phyloP scores from a whole-genome alignment of 2,329 filamentous ascomycete species.

The Aspergillus piperis region DNA sequence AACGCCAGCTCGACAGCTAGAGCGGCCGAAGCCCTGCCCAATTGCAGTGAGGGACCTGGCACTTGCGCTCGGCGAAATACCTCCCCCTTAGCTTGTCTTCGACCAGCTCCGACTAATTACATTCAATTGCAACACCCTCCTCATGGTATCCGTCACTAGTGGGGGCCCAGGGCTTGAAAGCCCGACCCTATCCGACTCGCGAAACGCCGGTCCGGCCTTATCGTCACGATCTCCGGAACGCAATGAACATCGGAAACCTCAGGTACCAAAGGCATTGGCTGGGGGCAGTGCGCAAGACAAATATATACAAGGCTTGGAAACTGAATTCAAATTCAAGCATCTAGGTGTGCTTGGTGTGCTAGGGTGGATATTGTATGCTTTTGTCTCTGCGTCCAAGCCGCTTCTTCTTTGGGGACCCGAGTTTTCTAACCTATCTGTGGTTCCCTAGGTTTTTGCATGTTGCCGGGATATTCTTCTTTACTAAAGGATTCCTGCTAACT shows the following conservation, averaged over 20 bases:
- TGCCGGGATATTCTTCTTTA: slow-evolving; percentile 86
- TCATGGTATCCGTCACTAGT: slow-evolving; percentile 17
- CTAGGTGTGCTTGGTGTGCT: slow-evolving; percentile 41
- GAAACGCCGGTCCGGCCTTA: slow-evolving; percentile 4
- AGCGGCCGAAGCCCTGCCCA: slow-evolving; percentile 1
- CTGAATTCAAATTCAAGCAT: slow-evolving; percentile 43
- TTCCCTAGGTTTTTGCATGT: slow-evolving; percentile 65
- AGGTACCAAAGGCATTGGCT: slow-evolving; percentile 12
- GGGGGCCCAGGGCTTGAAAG: slow-evolving; percentile 10
- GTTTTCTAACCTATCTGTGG: slow-evolving; percentile 6
- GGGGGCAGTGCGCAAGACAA: slow-evolving; percentile 29
- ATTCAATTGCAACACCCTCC: not conserved
- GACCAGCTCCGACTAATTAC: slow-evolving; percentile 10
- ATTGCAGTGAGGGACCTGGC: not conserved
- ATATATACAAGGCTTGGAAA: slow-evolving; percentile 34
- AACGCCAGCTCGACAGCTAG: not conserved
- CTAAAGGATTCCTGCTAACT: slow-evolving; percentile 89
- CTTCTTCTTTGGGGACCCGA: not conserved
- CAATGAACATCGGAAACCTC: slow-evolving; percentile 15
- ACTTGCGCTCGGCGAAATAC: not conserved
- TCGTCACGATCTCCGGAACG: slow-evolving; percentile 13
- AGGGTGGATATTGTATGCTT: slow-evolving; percentile 44
- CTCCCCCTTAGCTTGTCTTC: not conserved
- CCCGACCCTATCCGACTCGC: slow-evolving; percentile 8
- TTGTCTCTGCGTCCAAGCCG: not conserved